Percentiles rank a stretch among this genome's conserved stretches.
These are phyloP conservation scores for Firmiana major DNA, from an alignment of 345 rosid species.

Conservation along the genomic window DNA sequence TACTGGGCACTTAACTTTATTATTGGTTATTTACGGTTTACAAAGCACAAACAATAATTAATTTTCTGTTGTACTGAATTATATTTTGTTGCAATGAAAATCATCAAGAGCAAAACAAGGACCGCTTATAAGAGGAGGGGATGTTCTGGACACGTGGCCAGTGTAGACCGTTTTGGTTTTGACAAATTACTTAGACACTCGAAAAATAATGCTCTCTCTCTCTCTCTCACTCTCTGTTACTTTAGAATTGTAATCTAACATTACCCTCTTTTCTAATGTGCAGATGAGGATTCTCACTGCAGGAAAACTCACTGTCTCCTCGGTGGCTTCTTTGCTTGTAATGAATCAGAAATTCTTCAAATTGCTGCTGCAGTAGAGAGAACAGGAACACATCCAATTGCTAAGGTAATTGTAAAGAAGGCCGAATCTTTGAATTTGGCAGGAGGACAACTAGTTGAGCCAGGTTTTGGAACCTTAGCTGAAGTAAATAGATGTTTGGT, in stretches of 20 bases:
- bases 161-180: constrained; percentile 66
- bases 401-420: constrained; percentile 68
- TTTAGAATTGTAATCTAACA: not conserved
- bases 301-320: constrained; percentile 81
- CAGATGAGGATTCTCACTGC: constrained; percentile 96
- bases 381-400: constrained; percentile 87
- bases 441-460: constrained; percentile 86
- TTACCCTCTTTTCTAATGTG: constrained; percentile 10
- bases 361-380: constrained; percentile 91
- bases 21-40: not conserved
- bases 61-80: constrained; percentile 1
- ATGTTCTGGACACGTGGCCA: constrained; percentile 85
- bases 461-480: constrained; percentile 90
- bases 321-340: constrained; percentile 55
- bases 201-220: not conserved
- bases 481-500: constrained; percentile 83
- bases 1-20: not conserved
- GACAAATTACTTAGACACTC: constrained; percentile 60
- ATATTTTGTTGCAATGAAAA: constrained; percentile 20
- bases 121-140: constrained; percentile 94
- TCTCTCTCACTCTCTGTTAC: not conserved
- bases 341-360: constrained; percentile 70
- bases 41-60: not conserved
- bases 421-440: constrained; percentile 58
- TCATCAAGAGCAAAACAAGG: constrained; percentile 89